Conservation (phyloP, 2,329 filamentous ascomycete genomes). For the Dryadomyces sulphureus region DNA sequence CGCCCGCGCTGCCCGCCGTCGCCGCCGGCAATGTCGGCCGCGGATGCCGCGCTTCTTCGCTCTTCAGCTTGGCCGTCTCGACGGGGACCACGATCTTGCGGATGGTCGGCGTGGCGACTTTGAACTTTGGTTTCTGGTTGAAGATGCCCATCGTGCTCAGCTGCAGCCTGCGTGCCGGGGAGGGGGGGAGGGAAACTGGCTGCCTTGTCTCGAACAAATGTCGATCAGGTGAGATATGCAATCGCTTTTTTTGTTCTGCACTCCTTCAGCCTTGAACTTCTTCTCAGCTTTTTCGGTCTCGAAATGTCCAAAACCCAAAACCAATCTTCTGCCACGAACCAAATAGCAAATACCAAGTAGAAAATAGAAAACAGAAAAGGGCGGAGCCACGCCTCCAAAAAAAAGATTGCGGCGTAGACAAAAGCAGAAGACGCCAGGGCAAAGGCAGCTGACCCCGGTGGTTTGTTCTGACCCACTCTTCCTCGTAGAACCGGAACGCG, state of each 20-base stretch:
- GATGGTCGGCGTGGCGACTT: slow-evolving; percentile 33
- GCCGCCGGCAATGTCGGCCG: slow-evolving; percentile 1
- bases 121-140: slow-evolving; percentile 32
- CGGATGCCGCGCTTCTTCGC: slow-evolving; percentile 14
- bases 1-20: neutral
- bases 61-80: slow-evolving; percentile 23
- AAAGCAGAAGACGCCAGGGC: neutral
- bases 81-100: slow-evolving; percentile 38
- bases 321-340: too few relatives aligned
- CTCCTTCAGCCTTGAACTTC: too few relatives aligned
- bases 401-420: neutral
- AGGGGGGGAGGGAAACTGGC: too few relatives aligned
- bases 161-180: too few relatives aligned
- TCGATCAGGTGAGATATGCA: too few relatives aligned
- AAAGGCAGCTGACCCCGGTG: neutral
- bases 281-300: too few relatives aligned
- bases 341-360: too few relatives aligned
- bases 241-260: too few relatives aligned
- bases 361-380: too few relatives aligned
- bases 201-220: too few relatives aligned
- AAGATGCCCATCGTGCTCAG: slow-evolving; percentile 23
- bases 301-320: neutral
- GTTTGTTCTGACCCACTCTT: neutral
- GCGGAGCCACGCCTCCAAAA: too few relatives aligned
- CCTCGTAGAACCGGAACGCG: neutral